These are phyloP conservation scores for Verticillium dahliae DNA, from an alignment of 2,329 filamentous ascomycete species.

Conservation along the genomic window DNA sequence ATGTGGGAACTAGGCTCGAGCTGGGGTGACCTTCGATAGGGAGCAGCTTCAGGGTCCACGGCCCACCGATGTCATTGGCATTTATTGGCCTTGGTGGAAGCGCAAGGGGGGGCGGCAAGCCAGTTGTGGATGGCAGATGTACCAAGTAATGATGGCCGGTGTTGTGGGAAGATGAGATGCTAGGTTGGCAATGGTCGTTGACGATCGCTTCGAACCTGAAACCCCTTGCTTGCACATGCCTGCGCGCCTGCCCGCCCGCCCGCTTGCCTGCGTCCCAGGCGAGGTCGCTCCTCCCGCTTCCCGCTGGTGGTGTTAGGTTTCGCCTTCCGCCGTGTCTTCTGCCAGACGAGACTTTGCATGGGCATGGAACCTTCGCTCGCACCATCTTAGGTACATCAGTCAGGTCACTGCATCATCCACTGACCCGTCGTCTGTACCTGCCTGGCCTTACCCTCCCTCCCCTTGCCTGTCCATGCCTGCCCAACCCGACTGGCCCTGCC, in stretches of 20 bases:
- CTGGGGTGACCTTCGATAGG: neutral
- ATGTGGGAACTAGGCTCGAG: neutral
- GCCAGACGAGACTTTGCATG: neutral
- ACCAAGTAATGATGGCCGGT: neutral
- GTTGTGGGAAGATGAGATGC: neutral
- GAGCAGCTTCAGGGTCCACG: neutral
- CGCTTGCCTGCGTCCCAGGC: neutral
- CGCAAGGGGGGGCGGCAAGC: neutral
- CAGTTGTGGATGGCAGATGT: neutral
- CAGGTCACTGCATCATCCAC: neutral
- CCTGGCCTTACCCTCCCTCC: neutral
- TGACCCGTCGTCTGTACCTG: neutral
- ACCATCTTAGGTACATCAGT: neutral
- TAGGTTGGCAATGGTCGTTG: neutral
- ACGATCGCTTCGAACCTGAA: constrained; percentile 12
- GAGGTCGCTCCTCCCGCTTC: too few species aligned
- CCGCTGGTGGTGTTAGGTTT: neutral
- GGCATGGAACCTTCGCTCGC: neutral
- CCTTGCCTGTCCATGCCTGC: neutral
- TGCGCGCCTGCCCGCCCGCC: neutral
- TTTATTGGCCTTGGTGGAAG: neutral
- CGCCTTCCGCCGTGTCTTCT: neutral
- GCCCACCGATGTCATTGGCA: neutral
- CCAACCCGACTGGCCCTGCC: neutral
- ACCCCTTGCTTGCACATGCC: constrained; percentile 7